Percentiles rank a stretch among this genome's conserved stretches.
phyloP scores from a whole-genome alignment of 2,329 filamentous ascomycete genomes.

The Emericellopsis atlantica region DNA sequence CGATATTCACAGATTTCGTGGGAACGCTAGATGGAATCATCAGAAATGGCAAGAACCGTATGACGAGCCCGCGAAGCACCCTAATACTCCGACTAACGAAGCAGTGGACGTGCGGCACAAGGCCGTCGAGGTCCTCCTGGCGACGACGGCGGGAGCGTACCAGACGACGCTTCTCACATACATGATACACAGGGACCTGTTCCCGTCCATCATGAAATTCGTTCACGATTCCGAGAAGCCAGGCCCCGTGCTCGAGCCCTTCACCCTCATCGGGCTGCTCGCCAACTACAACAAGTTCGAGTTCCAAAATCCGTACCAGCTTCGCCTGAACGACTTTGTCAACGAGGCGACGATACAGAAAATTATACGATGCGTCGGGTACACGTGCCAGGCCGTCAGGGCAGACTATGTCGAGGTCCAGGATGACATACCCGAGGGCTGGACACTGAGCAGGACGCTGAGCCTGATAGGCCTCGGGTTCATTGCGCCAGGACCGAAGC shows the following conservation, averaged over 20 bases:
- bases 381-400: constrained; percentile 55
- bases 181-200: constrained; percentile 87
- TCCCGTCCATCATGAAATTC: constrained; percentile 91
- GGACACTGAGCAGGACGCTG: constrained; percentile 71
- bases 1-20: constrained; percentile 80
- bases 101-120: constrained; percentile 63
- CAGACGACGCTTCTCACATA: constrained; percentile 91
- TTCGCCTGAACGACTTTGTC: constrained; percentile 88
- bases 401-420: constrained; percentile 74
- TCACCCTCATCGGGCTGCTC: constrained; percentile 72
- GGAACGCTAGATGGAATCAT: constrained; percentile 72
- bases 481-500: constrained; percentile 56
- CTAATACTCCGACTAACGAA: background rate
- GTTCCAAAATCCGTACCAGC: constrained; percentile 89
- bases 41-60: constrained; percentile 59
- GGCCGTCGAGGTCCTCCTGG: constrained; percentile 69
- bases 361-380: constrained; percentile 65
- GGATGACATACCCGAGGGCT: constrained; percentile 82
- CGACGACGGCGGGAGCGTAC: constrained; percentile 85
- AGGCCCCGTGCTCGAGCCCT: constrained; percentile 55
- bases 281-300: constrained; percentile 99
- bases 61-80: constrained; percentile 14
- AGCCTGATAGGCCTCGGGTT: constrained; percentile 74
- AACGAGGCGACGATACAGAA: constrained; percentile 80
- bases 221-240: constrained; percentile 65